phyloP scores from a whole-genome alignment of 352 stramenopile species.

The Thraustochytrium sp. region DNA sequence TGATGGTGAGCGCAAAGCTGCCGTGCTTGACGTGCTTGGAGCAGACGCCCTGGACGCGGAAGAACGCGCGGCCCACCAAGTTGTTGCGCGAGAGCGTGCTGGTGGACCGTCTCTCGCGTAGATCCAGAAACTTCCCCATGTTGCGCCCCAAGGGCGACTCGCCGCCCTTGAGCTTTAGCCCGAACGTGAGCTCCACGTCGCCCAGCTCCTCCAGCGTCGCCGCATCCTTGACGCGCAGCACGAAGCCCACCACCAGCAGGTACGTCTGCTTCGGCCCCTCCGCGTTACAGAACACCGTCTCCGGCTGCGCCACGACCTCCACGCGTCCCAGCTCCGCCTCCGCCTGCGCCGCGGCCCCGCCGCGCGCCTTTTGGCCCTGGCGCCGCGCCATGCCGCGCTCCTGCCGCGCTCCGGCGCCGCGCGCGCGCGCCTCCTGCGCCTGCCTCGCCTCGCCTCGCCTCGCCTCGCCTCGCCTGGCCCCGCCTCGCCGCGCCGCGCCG shows the following conservation, averaged over 20 bases:
- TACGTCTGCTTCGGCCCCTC: not conserved
- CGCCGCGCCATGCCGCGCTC: no score
- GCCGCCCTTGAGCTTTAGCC: not conserved
- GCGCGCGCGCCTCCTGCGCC: no score
- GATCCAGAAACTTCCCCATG: not conserved
- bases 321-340: not conserved
- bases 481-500: no score
- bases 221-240: not conserved
- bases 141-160: not conserved
- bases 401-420: no score
- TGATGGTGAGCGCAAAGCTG: not conserved
- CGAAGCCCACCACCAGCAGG: conserved; percentile 6
- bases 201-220: not conserved
- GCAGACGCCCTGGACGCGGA: not conserved
- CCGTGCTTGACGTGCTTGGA: not conserved
- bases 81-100: not conserved
- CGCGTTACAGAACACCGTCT: conserved; percentile 16
- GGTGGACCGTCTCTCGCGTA: not conserved
- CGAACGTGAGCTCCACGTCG: not conserved
- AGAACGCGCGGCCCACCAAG: not conserved
- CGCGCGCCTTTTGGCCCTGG: no score
- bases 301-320: conserved; percentile 33
- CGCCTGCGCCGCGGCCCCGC: no score
- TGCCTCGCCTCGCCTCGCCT: no score
- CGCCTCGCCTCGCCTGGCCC: no score